These are phyloP conservation scores for Larix kaempferi DNA, from an alignment of 75 land plant genomes.

Conservation along the genomic window DNA sequence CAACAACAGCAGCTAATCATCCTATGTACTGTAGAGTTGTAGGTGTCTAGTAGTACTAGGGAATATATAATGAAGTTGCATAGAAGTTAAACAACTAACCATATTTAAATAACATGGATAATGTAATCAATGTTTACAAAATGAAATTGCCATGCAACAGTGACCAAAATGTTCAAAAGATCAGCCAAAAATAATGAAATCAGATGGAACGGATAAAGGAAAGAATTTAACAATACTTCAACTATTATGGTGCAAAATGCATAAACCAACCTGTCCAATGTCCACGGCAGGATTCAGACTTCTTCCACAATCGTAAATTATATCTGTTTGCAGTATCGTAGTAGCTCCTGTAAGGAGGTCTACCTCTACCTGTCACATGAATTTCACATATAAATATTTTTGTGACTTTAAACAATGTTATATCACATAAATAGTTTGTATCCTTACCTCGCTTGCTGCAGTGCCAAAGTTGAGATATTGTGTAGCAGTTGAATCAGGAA, in stretches of 20 bases:
- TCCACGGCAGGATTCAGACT: constrained; percentile 95
- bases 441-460: constrained; percentile 78
- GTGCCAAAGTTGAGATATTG: constrained; percentile 82
- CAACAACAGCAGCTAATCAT: no score
- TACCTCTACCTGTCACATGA: constrained; percentile 67
- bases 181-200: not conserved
- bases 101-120: no score
- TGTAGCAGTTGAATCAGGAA: constrained; percentile 40
- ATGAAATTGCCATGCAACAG: no score
- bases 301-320: constrained; percentile 78
- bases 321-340: constrained; percentile 60
- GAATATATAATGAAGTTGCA: no score
- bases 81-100: no score
- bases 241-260: not conserved
- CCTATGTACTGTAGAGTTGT: no score
- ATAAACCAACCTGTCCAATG: constrained; percentile 71
- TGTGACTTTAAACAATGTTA: not conserved
- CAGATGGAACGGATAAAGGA: not conserved
- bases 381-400: not conserved
- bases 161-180: not conserved
- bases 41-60: no score
- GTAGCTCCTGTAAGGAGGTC: constrained; percentile 81
- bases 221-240: not conserved
- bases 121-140: no score
- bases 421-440: constrained; percentile 1